phyloP scores from a whole-genome alignment of 1,139 yeast species.

The Nakaseomyces nivariensis region DNA sequence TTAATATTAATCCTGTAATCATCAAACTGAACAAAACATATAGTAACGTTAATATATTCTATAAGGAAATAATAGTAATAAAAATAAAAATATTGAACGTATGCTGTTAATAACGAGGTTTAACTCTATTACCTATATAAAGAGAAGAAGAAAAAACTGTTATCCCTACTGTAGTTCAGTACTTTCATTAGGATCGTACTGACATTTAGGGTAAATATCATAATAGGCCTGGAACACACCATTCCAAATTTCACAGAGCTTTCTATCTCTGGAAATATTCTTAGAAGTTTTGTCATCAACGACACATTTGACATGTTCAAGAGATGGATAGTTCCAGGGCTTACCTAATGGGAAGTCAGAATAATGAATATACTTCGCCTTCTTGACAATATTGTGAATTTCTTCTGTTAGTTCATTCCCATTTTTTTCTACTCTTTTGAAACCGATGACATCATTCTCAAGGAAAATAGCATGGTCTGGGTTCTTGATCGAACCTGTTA shows the following conservation, averaged over 20 bases:
- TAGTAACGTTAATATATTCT: no score
- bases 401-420: constrained; percentile 10
- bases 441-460: constrained; percentile 22
- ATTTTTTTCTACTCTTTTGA: constrained; percentile 12
- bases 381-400: constrained; percentile 8
- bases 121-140: no score
- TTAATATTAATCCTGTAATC: no score
- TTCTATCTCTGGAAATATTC: constrained; percentile 5
- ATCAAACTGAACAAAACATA: no score
- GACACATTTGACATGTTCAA: constrained; percentile 18
- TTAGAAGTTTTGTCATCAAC: constrained; percentile 5
- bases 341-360: constrained; percentile 26
- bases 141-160: no score
- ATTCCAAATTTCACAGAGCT: constrained; percentile 17
- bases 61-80: no score
- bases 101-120: no score
- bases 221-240: constrained; percentile 6
- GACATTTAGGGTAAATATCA: neutral
- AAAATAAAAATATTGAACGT: no score
- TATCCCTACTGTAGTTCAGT: neutral
- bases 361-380: constrained; percentile 27
- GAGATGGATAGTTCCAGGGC: constrained; percentile 24
- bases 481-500: constrained; percentile 23
- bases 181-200: neutral
- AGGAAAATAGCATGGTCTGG: constrained; percentile 15